phyloP scores from a whole-genome alignment of 352 stramenopile genomes.

The Phytophthora melonis region DNA sequence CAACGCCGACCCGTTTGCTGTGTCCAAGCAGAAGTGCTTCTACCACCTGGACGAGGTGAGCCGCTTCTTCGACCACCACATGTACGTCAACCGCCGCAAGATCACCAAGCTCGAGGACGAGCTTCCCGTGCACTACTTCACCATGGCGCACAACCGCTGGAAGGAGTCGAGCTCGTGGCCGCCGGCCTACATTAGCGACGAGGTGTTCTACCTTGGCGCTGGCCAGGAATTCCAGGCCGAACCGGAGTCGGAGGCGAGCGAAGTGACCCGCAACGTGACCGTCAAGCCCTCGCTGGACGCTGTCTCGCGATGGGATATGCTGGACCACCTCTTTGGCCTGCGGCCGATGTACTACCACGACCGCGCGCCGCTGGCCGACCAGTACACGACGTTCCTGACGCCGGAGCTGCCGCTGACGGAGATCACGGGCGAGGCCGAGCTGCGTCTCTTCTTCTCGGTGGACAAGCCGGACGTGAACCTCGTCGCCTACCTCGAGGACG shows the following conservation, averaged over 20 bases:
- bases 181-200: conserved; percentile 60
- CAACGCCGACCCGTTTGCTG: conserved; percentile 80
- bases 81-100: conserved; percentile 70
- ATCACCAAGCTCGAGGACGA: conserved; percentile 71
- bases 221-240: conserved; percentile 60
- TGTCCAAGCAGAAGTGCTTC: conserved; percentile 88
- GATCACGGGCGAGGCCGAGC: conserved; percentile 75
- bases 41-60: conserved; percentile 87
- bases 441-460: conserved; percentile 86
- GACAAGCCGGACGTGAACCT: conserved; percentile 72
- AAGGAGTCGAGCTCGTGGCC: conserved; percentile 73
- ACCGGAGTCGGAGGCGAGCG: conserved; percentile 45
- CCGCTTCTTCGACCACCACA: conserved; percentile 86
- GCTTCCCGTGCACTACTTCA: conserved; percentile 85
- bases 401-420: conserved; percentile 63
- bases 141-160: conserved; percentile 80
- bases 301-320: conserved; percentile 78
- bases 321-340: conserved; percentile 77
- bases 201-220: conserved; percentile 61
- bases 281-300: conserved; percentile 56
- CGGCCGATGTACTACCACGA: conserved; percentile 86
- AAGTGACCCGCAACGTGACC: conserved; percentile 50
- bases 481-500: conserved; percentile 81
- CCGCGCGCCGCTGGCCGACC: conserved; percentile 54
- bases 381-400: conserved; percentile 75